phyloP scores from a whole-genome alignment of 371 early-diverging fungal genomes.

The Mucor sp. region DNA sequence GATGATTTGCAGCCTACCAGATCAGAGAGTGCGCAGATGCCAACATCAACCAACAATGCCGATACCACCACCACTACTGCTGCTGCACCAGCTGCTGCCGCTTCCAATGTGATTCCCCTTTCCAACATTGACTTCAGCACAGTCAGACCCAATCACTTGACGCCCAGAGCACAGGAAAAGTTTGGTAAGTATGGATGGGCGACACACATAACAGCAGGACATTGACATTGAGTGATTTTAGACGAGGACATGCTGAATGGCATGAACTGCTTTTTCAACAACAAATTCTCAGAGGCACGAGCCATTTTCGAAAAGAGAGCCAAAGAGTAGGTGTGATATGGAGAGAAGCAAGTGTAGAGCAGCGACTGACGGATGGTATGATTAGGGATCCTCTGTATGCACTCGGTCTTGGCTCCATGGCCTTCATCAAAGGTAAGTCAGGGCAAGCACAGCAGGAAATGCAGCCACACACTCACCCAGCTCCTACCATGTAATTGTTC shows the following conservation, averaged over 20 bases:
- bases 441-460: background rate
- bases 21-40: background rate
- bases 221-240: conserved; percentile 11
- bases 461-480: background rate
- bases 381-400: conserved; percentile 46
- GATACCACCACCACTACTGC: background rate
- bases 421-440: conserved; percentile 47
- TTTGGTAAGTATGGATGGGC: conserved; percentile 28
- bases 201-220: too few species aligned
- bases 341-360: background rate
- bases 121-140: conserved; percentile 21
- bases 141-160: conserved; percentile 40
- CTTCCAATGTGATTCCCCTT: conserved; percentile 7
- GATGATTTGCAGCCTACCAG: conserved; percentile 1
- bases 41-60: background rate
- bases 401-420: conserved; percentile 43
- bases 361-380: background rate
- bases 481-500: background rate
- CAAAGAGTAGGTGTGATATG: conserved; percentile 21
- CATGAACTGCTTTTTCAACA: conserved; percentile 55
- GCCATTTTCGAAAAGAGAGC: conserved; percentile 34
- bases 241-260: conserved; percentile 54
- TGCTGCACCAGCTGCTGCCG: background rate
- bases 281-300: conserved; percentile 54
- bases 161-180: conserved; percentile 43